These are phyloP conservation scores for Kodamaea lidongshanica DNA, from an alignment of 805 yeast genomes.

Conservation along the genomic window DNA sequence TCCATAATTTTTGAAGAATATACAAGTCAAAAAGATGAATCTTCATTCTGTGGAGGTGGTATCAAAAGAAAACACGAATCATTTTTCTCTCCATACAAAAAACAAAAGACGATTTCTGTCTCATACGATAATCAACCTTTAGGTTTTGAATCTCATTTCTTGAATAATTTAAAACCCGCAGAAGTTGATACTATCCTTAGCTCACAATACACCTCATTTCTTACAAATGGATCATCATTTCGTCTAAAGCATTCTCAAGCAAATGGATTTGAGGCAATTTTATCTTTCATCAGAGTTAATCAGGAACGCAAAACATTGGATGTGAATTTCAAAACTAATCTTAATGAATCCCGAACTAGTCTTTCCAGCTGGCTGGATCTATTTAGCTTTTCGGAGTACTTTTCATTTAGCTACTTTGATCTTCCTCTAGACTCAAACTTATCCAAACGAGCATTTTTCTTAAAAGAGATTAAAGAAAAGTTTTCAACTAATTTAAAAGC, in stretches of 20 bases:
- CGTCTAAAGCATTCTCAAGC: conserved; percentile 3
- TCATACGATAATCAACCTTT: no score
- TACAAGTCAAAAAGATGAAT: no score
- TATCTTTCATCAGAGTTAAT: conserved; percentile 19
- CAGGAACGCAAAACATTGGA: conserved; percentile 13
- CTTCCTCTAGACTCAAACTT: conserved; percentile 5
- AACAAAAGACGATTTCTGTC: background rate
- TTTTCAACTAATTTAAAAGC: conserved; percentile 1
- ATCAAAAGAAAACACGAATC: no score
- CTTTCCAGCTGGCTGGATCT: conserved; percentile 5
- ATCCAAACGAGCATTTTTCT: conserved; percentile 4
- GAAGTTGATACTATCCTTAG: conserved; percentile 17
- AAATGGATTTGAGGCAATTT: conserved; percentile 9
- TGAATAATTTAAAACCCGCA: conserved; percentile 2
- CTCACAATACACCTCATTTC: conserved; percentile 16
- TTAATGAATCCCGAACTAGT: background rate
- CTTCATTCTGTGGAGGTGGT: no score
- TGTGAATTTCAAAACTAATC: conserved; percentile 14
- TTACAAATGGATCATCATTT: conserved; percentile 22
- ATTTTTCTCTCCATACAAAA: conserved; percentile 3
- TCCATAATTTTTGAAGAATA: no score
- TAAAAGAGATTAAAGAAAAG: conserved; percentile 3
- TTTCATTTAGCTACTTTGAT: conserved; percentile 5
- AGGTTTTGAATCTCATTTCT: background rate
- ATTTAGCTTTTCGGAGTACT: conserved; percentile 6